A percentile compares a stretch with the other conserved stretches of the same genome.
phyloP scores from a whole-genome alignment of 73 alveolate species.

The Tetrahymena borealis region DNA sequence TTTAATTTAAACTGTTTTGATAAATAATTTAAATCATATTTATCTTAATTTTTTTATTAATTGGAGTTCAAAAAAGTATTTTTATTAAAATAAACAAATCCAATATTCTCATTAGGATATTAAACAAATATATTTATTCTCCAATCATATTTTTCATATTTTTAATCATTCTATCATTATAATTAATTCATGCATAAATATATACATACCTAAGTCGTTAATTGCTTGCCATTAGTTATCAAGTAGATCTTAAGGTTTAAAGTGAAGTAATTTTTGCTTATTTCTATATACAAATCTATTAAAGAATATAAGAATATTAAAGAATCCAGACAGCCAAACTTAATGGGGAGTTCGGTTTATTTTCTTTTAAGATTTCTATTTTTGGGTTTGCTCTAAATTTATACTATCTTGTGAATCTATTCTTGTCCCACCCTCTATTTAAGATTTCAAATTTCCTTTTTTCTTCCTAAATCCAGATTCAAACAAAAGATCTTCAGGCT shows the following conservation, averaged over 20 bases:
- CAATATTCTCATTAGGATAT: too few relatives aligned
- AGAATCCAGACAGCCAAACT: not conserved
- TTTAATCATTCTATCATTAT: too few relatives aligned
- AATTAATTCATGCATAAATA: not conserved
- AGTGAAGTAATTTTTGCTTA: not conserved
- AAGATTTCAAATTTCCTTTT: not conserved
- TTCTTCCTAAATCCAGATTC: not conserved
- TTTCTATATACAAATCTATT: not conserved
- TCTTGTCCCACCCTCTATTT: not conserved
- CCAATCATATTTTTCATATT: too few relatives aligned
- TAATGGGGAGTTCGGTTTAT: not conserved
- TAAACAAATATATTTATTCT: too few relatives aligned
- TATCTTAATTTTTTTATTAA: too few relatives aligned
- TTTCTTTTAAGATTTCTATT: not conserved
- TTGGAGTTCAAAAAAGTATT: too few relatives aligned
- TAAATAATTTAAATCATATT: too few relatives aligned
- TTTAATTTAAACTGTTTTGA: too few relatives aligned
- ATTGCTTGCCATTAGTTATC: not conserved
- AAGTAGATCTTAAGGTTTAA: not conserved
- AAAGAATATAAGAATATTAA: not conserved
- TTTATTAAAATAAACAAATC: too few relatives aligned
- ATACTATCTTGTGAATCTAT: not conserved
- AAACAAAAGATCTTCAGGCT: not conserved
- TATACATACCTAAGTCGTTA: not conserved
- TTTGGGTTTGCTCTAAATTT: not conserved